Base-by-base conservation (phyloP, 148 eudicot genomes). In the Spergularia marina region DNA sequence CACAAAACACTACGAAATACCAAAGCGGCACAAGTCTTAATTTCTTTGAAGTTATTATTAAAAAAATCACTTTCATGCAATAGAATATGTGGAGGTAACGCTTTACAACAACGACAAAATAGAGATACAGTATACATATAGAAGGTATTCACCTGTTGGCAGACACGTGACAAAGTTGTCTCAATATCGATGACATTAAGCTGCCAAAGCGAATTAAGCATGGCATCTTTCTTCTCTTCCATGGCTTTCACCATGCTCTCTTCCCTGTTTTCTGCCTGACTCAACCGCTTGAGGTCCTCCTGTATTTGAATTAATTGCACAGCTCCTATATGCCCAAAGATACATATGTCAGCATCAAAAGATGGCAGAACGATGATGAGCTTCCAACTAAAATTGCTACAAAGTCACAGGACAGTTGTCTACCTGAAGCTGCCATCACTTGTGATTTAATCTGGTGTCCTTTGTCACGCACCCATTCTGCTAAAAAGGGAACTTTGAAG, bases 381-480 rank as follows among this genome's bases (percentile, higher is more conserved):
- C 51, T 30, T 21, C 54, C 52, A 47, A 6, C 40, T 9, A 68
- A 72, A 66, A 11, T 20, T 76, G 36, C 10, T 44, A 2, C 14
- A 66, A 47, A 39, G 57, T 12, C 5, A 5, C 17, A 44, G 39
- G 5, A 71, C 49, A 15, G 36, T 55, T 18, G 12, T 21, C 62
- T 83, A 94, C 98, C 98, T 83, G 93, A 89, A 79, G 98, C 93
- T 54, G 97, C 97, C 81, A 82, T 82, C 78, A 88, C 92, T 70
- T 94, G 95, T 17, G 98, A 91, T 72, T 89, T 94, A 76, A 92
- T 87, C 77, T 76, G 79, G 81, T 94, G 98, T 65, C 96, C 93
- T 84, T 91, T 94, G 82, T 90, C 96, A 70, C 98, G 82, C 10
- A 91, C 97, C 98, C 98, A 94, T 83, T 94, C 98, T 49, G 97